Base-by-base conservation (phyloP, 2,329 filamentous ascomycete species). In the Myriangium duriaei region DNA sequence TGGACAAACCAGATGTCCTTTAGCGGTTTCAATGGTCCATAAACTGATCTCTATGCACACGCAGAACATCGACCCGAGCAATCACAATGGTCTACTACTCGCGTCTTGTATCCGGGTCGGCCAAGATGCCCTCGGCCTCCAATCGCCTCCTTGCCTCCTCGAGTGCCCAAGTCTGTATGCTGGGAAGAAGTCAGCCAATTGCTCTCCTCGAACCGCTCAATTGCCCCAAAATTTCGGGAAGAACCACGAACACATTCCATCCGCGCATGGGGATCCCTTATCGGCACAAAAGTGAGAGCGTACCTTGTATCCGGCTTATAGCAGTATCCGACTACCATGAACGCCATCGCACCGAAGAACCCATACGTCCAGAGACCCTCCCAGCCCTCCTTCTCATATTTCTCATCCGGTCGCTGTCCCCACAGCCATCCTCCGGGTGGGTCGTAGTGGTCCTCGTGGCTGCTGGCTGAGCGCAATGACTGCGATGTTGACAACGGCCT, bases 281-380 rank as follows among this genome's bases (percentile, higher is more conserved):
- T 30, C 12, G n/a, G 11, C 10, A 11, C 34, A 17, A 18, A 14
- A 7, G 12, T 38, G 10, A 38, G 10, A 18, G 85, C 87, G 68
- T 72, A 98, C 91, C 85, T 93, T 47, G 88, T 96, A 71, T 98
- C 91, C 37, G 91, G 91, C 77, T 96, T 96, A 61, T 91, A 96
- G 45, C 84, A 85, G 65, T 94, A 85, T 48, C 81, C 84, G 48
- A 95, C 69, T 44, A 74, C 76, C 39, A 78, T 79, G 47, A 85
- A 68, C 17, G 76, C 63, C 54, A 93, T 64, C 54, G 77, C 80
- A 39, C 83, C 84, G 58, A 79, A 81, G 62, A 93, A 86, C 34
- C 87, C 86, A 59, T 82, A 83, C 59, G 80, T 80, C 68, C 81
- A 87, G 40, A 86, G 64, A 49, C 71, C 76, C 72, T 98, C 91